Evolutionary conservation across 352 stramenopile species (phyloP).

Genomic region (Phytopythium oedochilum): DNA sequence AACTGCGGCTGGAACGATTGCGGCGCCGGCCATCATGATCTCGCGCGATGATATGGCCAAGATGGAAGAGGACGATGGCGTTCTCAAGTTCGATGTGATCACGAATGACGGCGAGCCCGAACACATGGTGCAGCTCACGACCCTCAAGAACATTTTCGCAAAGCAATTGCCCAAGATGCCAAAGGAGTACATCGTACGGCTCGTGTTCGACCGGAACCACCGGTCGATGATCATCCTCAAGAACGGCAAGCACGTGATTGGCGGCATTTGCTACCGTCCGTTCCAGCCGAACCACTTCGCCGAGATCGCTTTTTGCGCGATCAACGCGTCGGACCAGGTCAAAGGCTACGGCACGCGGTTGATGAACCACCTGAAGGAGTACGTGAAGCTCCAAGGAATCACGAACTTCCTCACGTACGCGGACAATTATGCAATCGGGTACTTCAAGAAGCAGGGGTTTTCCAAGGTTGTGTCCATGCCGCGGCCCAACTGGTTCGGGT

Average conservation of each 20-base stretch:
- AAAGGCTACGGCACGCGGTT: conserved; percentile 97
- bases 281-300: conserved; percentile 95
- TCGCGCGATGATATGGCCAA: conserved; percentile 87
- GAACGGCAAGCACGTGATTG: conserved; percentile 92
- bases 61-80: conserved; percentile 75
- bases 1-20: not conserved
- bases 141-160: conserved; percentile 97
- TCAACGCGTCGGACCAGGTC: conserved; percentile 95
- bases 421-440: conserved; percentile 98
- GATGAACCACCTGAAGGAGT: conserved; percentile 99
- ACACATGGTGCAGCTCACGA: conserved; percentile 91
- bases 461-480: conserved; percentile 87
- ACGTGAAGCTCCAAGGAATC: conserved; percentile 89
- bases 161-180: conserved; percentile 99
- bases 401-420: conserved; percentile 99
- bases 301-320: conserved; percentile 99
- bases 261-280: conserved; percentile 97
- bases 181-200: conserved; percentile 98
- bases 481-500: conserved; percentile 91
- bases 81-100: conserved; percentile 86
- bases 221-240: conserved; percentile 92
- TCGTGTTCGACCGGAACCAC: conserved; percentile 97
- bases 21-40: conserved; percentile 46
- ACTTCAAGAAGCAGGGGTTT: conserved; percentile 98
- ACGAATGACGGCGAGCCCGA: conserved; percentile 88